Evolutionary conservation across 2,329 filamentous ascomycete genomes (phyloP), one percentile per base, ranked within the genome.

Genomic region (Pseudogymnoascus sp.): DNA sequence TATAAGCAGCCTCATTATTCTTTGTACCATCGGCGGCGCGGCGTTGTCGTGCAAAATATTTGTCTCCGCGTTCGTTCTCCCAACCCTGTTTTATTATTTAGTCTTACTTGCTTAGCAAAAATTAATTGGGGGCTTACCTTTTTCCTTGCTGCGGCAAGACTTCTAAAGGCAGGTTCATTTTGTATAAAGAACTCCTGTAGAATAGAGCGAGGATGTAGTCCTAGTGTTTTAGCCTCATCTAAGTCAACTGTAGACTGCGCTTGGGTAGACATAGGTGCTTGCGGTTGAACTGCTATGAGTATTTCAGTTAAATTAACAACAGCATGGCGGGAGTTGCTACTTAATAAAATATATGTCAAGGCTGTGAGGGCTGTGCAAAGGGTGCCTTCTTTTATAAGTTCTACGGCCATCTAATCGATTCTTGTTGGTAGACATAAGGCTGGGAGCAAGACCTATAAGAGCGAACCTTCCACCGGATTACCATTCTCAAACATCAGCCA

Each of bases 31-130:
- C 79, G 7, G 78, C 73, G 1, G 62, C 65, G 3, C 69, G 37
- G 41, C 77, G 75, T 65, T 80, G 77, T 2, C 68, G 71, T 59
- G 72, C 55, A 67, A 83, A 83, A 64, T 72, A 74, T 0, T 31
- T 60, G 52, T 83, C 79, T 0, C 77, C 80, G 38, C 71, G 65
- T 0, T 74, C 67, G 60, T 74, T 81, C 0, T 75, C 67, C 78
- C 79, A 80, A 18, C 78, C 78, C 80, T 82, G 25, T 45, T 31
- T 11, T 35, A 16, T 14, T 40, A 21, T 14, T 21, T 16, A 38
- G 37, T 49, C 14, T 28, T 12, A 11, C 21, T 60, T 16, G n/a
- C 5, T 3, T 40, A 6, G 23, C 38, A 21, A 21, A 18, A 21
- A 45, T 16, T 11, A 28, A 49, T 18, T 12, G 3, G 16, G 9